Conservation (phyloP, 176 grass and related monocot species). For the Thinopyrum elongatum region DNA sequence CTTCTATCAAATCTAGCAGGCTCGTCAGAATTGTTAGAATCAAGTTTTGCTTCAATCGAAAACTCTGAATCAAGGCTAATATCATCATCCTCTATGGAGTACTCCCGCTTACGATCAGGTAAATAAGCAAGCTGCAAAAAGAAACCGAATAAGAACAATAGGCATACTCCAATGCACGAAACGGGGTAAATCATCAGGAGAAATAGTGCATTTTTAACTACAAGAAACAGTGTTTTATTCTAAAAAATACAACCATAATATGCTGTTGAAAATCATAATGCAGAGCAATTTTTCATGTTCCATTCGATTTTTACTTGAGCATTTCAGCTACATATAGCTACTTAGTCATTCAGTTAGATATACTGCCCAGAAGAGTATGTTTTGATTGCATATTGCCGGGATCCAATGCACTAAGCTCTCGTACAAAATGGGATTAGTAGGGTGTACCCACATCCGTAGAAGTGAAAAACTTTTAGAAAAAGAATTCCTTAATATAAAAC, state of each 20-base stretch:
- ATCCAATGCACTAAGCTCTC: not conserved
- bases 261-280: not conserved
- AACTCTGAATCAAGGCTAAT: slow-evolving; percentile 84
- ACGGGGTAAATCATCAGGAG: slow-evolving; percentile 9
- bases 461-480: not conserved
- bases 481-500: not conserved
- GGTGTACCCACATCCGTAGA: not conserved
- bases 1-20: slow-evolving; percentile 71
- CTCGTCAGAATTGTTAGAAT: slow-evolving; percentile 59
- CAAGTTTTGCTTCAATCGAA: slow-evolving; percentile 73
- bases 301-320: not conserved
- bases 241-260: not conserved
- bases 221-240: slow-evolving; percentile 5
- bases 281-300: slow-evolving; percentile 10
- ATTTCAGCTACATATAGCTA: slow-evolving; percentile 15
- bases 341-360: not conserved
- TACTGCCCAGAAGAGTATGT: not conserved
- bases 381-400: not conserved
- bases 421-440: not conserved
- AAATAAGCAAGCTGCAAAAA: slow-evolving; percentile 91
- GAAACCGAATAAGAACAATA: slow-evolving; percentile 29
- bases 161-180: not conserved
- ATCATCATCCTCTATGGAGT: slow-evolving; percentile 66
- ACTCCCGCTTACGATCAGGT: slow-evolving; percentile 86
- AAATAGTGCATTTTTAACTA: not conserved